Evolutionary conservation across 192 early-diverging fungal genomes (phyloP).

Genomic region (Gryganskiella cystojenkinii): DNA sequence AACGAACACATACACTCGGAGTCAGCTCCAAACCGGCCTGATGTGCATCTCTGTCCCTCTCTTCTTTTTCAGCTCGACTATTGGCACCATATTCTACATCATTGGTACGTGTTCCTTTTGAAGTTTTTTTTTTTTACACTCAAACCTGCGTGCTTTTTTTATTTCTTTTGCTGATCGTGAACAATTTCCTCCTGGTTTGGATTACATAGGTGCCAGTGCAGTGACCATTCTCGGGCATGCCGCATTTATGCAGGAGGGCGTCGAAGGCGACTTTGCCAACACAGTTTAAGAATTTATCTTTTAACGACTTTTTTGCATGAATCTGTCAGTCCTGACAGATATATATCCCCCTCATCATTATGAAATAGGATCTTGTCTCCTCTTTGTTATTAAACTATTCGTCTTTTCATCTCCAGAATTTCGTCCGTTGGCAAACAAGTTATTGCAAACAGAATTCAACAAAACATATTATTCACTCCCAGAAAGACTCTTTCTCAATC

Average conservation of each 20-base stretch:
- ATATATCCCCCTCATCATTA: neutral
- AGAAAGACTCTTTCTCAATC: too few species aligned
- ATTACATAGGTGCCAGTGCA: slow-evolving; percentile 62
- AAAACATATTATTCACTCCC: too few species aligned
- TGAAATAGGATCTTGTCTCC: neutral
- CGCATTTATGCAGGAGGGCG: slow-evolving; percentile 58
- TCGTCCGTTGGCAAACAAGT: too few species aligned
- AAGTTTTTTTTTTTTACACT: neutral
- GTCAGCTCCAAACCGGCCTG: slow-evolving; percentile 58
- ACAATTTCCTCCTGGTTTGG: neutral
- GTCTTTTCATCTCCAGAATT: too few species aligned
- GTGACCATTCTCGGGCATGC: slow-evolving; percentile 66
- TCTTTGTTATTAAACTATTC: too few species aligned
- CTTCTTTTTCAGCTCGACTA: slow-evolving; percentile 64
- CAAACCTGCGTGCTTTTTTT: neutral
- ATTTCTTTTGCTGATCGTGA: neutral
- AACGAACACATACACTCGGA: slow-evolving; percentile 30
- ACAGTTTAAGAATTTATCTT: slow-evolving; percentile 27
- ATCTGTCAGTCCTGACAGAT: neutral
- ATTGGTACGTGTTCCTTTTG: slow-evolving; percentile 53
- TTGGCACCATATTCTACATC: slow-evolving; percentile 69
- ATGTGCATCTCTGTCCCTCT: slow-evolving; percentile 57
- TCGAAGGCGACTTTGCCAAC: slow-evolving; percentile 57
- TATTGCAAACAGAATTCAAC: neutral
- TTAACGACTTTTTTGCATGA: neutral